Conservation (phyloP, 2,329 filamentous ascomycete species). For the Paracamarosporium sp. region DNA sequence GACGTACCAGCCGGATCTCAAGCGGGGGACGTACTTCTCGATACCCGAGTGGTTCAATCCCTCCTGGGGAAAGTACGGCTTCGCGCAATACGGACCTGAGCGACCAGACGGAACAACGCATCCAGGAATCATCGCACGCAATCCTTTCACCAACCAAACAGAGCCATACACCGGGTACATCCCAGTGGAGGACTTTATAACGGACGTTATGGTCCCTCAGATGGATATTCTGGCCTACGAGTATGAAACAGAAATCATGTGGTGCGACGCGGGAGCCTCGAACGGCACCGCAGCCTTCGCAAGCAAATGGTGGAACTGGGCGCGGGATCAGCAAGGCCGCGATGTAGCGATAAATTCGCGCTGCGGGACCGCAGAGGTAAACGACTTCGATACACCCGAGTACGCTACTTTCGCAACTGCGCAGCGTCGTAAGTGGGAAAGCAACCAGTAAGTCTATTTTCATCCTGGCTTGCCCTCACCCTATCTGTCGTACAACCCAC, state of each 20-base stretch:
- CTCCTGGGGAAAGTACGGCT: conserved; percentile 51
- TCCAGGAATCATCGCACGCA: conserved; percentile 10
- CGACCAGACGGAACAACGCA: conserved; percentile 13
- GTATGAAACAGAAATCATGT: conserved; percentile 53
- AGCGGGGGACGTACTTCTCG: conserved; percentile 54
- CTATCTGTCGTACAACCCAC: too few relatives aligned
- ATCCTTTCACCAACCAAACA: conserved; percentile 51
- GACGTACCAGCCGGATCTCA: conserved; percentile 51
- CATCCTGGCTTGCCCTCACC: too few relatives aligned
- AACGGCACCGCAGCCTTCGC: conserved; percentile 54
- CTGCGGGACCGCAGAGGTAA: conserved; percentile 57
- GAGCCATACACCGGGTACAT: conserved; percentile 55
- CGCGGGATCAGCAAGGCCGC: conserved; percentile 39
- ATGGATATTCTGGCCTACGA: conserved; percentile 52
- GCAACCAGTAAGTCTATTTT: conserved; percentile 3
- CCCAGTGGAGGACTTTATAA: conserved; percentile 49
- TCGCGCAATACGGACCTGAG: conserved; percentile 25
- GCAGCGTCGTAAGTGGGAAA: conserved; percentile 65
- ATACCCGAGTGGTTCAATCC: conserved; percentile 57
- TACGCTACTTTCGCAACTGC: conserved; percentile 59
- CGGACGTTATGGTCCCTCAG: conserved; percentile 52
- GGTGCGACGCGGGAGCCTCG: conserved; percentile 56
- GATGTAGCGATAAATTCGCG: conserved; percentile 64
- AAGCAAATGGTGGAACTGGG: conserved; percentile 52
- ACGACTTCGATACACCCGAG: conserved; percentile 68